Base-by-base conservation (phyloP, 108 stramenopile species). In the Conticribra weissflogii region DNA sequence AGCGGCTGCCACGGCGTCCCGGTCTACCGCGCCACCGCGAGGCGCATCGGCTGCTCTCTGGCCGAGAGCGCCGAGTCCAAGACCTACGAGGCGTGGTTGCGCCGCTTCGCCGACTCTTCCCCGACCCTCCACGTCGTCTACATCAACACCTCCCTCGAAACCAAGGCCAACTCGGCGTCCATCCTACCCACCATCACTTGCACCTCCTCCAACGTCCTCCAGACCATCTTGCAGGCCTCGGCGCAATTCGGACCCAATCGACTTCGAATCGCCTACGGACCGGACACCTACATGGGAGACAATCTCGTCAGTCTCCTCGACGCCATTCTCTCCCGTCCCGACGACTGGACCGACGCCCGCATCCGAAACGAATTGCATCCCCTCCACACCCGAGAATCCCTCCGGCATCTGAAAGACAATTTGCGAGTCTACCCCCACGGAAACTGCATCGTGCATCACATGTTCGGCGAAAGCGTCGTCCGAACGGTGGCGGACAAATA, bases 201-300 rank as follows among this genome's bases (percentile, higher is more conserved):
- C 82, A 97, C 97, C n/a, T 83, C 81, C 28, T 85, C 83, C 58
- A 97, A 97, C 78, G 97, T 97, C 8, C 65, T 97, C 32, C 73
- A 86, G 63, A 97, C 97, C 16, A 85, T 97, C 23, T 77, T 97
- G n/a, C 94, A 95, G 66, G 93, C 95, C 15, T 78, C 82, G 16
- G 77, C 85, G n/a, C 93, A 97, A 83, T 71, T 97, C 5, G 74
- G 79, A 1, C 79, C 86, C 17, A 74, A 82, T 3, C 49, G 55
- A 7, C 32, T 94, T n/a, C 71, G 68, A 16, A 86, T 96, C 21
- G 73, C 87, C 60, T 97, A 97, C 72, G 97, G 97, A 24, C 97
- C 97, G 16, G 97, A 97, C 74, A 97, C 97, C 17, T 96, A 96
- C 86, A 97, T 97, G 97, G 97, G 97, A 14, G 59, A 92, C 24